A percentile compares a stretch with the other conserved stretches of the same genome.
Conservation (phyloP, 2,329 filamentous ascomycete genomes). For the Berkeleyomyces basicola region DNA sequence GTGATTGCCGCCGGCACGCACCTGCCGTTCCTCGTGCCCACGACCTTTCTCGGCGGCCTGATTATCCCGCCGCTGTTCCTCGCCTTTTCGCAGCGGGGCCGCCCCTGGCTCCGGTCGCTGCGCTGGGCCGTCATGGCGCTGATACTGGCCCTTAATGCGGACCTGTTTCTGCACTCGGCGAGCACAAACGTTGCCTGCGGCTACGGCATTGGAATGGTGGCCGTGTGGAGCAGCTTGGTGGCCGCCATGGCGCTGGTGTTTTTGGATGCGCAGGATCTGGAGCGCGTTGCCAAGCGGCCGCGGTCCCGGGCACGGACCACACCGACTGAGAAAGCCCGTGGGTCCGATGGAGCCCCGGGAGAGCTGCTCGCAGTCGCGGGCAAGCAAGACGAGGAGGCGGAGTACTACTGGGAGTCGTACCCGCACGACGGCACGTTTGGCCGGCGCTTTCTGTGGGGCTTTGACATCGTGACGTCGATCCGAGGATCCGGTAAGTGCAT, state of each 20-base stretch:
- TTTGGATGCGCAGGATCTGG: constrained; percentile 38
- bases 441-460: constrained; percentile 36
- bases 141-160: constrained; percentile 28
- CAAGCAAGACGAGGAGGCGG: constrained; percentile 20
- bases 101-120: constrained; percentile 24
- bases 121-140: constrained; percentile 32
- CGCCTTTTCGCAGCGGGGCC: constrained; percentile 37
- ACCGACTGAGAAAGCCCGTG: not conserved
- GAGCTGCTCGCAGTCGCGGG: not conserved
- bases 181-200: constrained; percentile 35
- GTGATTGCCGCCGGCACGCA: constrained; percentile 24
- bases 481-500: constrained; percentile 33
- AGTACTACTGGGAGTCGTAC: constrained; percentile 45
- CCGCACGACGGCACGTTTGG: constrained; percentile 32
- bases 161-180: constrained; percentile 25
- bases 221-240: constrained; percentile 34
- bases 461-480: constrained; percentile 38
- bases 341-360: not conserved
- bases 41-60: constrained; percentile 30
- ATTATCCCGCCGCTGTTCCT: constrained; percentile 38
- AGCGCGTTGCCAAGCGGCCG: constrained; percentile 28
- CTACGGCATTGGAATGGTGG: constrained; percentile 34
- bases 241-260: constrained; percentile 34
- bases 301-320: not conserved
- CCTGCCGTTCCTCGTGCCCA: constrained; percentile 36